phyloP scores from a whole-genome alignment of 1,284 basidiomycete species.

The Puccinia novopanici region DNA sequence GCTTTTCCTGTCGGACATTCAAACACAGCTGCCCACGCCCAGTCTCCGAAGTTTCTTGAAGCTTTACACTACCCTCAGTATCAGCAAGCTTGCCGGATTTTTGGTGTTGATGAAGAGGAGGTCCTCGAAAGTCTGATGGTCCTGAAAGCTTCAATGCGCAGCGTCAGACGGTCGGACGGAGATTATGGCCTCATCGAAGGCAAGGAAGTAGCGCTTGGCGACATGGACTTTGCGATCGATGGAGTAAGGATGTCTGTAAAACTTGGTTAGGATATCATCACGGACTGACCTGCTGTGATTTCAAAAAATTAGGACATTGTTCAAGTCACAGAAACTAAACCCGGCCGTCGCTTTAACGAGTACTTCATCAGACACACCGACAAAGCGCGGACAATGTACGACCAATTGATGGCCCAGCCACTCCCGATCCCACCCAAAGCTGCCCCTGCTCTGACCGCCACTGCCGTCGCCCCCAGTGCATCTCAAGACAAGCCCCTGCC shows the following conservation, averaged over 20 bases:
- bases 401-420: conserved; percentile 39
- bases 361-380: conserved; percentile 49
- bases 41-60: conserved; percentile 89
- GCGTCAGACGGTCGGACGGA: conserved; percentile 68
- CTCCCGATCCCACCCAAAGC: conserved; percentile 42
- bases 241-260: conserved; percentile 66
- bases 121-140: conserved; percentile 96
- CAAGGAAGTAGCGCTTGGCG: conserved; percentile 82
- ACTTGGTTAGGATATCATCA: neutral
- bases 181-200: conserved; percentile 74
- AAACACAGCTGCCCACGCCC: conserved; percentile 74
- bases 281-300: neutral
- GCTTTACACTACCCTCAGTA: conserved; percentile 89
- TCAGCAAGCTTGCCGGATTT: conserved; percentile 87
- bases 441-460: neutral
- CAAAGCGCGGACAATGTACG: conserved; percentile 41
- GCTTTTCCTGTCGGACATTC: conserved; percentile 78
- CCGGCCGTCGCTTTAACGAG: conserved; percentile 45
- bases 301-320: conserved; percentile 31
- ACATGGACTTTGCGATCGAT: conserved; percentile 92
- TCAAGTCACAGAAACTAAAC: conserved; percentile 43
- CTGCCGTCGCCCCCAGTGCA: neutral
- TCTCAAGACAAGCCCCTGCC: conserved; percentile 28
- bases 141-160: conserved; percentile 74
- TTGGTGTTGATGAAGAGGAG: conserved; percentile 84